Evolutionary conservation across 108 stramenopile species (phyloP), one percentile per base, ranked within the genome.

Genomic region (Nitzschia sp.): DNA sequence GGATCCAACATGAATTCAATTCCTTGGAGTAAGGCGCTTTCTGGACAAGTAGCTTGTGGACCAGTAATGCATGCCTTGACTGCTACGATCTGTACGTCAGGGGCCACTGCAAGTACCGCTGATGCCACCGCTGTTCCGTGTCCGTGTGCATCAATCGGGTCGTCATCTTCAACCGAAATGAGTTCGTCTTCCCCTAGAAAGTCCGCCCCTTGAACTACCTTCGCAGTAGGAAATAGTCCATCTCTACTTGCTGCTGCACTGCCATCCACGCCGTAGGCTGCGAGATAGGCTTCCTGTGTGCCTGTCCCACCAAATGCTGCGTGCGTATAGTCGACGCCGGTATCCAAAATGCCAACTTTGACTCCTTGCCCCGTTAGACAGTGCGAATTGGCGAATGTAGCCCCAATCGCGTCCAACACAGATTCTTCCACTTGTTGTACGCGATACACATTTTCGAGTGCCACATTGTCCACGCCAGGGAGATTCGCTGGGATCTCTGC

Each of bases 261-360:
- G 21, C 26, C 1, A 47, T 33, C 23, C 35, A 27, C 17, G n/a
- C 73, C 73, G 35, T 55, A 49, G 1, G 58, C 73, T 4, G 9
- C 54, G 9, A 26, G 6, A 31, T 31, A 38, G 19, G 59, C 59
- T 35, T 11, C 35, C 34, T 3, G 6, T 2, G 69, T 70, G 26
- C 75, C 75, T 19, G 28, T 18, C 38, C 75, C 75, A 32, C 69
- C 75, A 38, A 76, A 58, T 13, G 42, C 38, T 1, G 2, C 6
- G 32, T 76, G 75, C 1, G 75, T 76, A 58, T 76, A 76, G 42
- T 76, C 75, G 32, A 76, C 64, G 9, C 75, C 75, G 1, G 69
- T 54, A 55, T 76, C 75, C 24, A 76, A 19, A 27, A 76, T 47
- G 18, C 53, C 68, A 8, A 76, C 69, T 23, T 29, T 56, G 32